phyloP scores from a whole-genome alignment of 1,139 yeast genomes.

The Diutina siamensis region DNA sequence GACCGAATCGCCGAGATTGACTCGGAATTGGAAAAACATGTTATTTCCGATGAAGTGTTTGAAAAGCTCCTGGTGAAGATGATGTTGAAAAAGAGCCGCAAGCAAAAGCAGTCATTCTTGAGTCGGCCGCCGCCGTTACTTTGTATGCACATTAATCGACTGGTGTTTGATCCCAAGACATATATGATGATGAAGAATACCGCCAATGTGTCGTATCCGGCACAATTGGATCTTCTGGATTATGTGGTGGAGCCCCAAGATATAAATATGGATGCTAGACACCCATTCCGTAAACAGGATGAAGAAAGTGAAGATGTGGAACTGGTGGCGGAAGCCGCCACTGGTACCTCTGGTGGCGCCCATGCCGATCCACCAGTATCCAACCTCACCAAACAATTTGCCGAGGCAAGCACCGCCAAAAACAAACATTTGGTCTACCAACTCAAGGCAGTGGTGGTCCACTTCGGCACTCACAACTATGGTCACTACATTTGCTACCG shows the following conservation, averaged over 20 bases:
- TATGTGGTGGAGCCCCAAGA: slow-evolving; percentile 63
- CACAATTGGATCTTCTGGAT: slow-evolving; percentile 49
- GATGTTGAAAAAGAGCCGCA: slow-evolving; percentile 64
- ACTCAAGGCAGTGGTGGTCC: slow-evolving; percentile 77
- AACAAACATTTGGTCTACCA: slow-evolving; percentile 35
- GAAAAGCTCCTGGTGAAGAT: slow-evolving; percentile 63
- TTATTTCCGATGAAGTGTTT: slow-evolving; percentile 72
- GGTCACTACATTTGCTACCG: slow-evolving; percentile 91
- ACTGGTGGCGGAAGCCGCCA: background rate
- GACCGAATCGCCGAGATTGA: slow-evolving; percentile 46
- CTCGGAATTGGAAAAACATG: slow-evolving; percentile 46
- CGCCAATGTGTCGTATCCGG: slow-evolving; percentile 69
- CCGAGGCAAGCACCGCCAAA: background rate
- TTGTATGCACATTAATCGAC: slow-evolving; percentile 79
- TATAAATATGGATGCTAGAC: slow-evolving; percentile 70
- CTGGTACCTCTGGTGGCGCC: too few relatives aligned
- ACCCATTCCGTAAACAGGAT: slow-evolving; percentile 57
- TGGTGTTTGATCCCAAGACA: slow-evolving; percentile 82
- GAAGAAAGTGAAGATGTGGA: slow-evolving; percentile 10
- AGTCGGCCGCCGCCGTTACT: slow-evolving; percentile 79
- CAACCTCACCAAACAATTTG: background rate
- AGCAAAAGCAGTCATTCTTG: slow-evolving; percentile 71
- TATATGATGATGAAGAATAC: slow-evolving; percentile 77
- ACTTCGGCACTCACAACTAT: slow-evolving; percentile 88
- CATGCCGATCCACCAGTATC: too few relatives aligned